Percentiles rank a stretch among this genome's conserved stretches.
phyloP scores from a whole-genome alignment of 1,139 yeast genomes.

The Diutina pseudorugosa region DNA sequence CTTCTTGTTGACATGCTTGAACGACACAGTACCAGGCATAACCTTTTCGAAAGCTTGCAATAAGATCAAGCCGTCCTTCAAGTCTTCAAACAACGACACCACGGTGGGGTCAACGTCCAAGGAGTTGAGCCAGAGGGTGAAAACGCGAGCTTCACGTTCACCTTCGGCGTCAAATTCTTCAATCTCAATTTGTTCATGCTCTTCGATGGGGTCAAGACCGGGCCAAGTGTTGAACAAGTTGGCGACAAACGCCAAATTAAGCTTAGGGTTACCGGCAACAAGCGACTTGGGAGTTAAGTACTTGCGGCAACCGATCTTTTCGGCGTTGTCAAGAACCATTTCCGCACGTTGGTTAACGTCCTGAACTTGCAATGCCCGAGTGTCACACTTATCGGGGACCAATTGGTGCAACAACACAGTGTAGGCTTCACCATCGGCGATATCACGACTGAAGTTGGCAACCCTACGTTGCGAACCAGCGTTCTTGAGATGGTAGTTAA shows the following conservation, averaged over 20 bases:
- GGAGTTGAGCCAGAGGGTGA: constrained; percentile 93
- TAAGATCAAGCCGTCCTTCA: constrained; percentile 83
- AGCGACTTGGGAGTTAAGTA: constrained; percentile 87
- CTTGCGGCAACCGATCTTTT: constrained; percentile 83
- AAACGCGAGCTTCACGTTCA: constrained; percentile 97
- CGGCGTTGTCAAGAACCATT: constrained; percentile 75
- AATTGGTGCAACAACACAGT: constrained; percentile 81
- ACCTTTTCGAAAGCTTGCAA: constrained; percentile 94
- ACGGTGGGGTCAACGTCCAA: constrained; percentile 94
- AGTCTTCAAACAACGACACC: constrained; percentile 82
- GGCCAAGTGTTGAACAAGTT: constrained; percentile 94
- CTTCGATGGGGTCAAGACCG: constrained; percentile 92
- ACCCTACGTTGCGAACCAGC: constrained; percentile 90
- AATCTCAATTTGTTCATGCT: constrained; percentile 76
- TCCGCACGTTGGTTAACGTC: constrained; percentile 79
- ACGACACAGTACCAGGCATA: constrained; percentile 81
- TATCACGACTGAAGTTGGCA: constrained; percentile 73
- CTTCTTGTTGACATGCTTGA: constrained; percentile 70
- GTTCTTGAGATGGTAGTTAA: constrained; percentile 87
- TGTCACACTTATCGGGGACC: constrained; percentile 74
- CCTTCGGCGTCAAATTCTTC: constrained; percentile 99
- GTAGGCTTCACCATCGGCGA: constrained; percentile 90
- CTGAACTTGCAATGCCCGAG: constrained; percentile 62
- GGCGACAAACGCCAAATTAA: constrained; percentile 94
- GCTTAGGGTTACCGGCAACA: constrained; percentile 92